phyloP scores from a whole-genome alignment of 345 rosid species.

The Noccaea caerulescens region DNA sequence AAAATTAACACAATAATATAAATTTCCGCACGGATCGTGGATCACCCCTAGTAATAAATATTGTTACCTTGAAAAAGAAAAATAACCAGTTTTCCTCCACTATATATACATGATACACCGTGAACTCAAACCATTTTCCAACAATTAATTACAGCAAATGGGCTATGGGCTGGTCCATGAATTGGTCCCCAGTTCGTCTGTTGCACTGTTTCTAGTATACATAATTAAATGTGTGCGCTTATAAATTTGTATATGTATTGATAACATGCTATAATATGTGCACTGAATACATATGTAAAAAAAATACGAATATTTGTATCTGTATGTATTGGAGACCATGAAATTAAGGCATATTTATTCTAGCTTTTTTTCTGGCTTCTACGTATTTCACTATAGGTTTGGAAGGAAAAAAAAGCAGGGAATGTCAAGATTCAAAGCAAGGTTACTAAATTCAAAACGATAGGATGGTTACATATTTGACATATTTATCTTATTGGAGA shows the following conservation, averaged over 20 bases:
- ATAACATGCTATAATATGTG: background rate
- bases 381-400: background rate
- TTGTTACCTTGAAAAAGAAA: background rate
- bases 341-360: background rate
- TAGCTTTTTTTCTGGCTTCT: background rate
- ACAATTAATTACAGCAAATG: slow-evolving; percentile 29
- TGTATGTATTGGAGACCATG: background rate
- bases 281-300: background rate
- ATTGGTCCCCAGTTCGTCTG: slow-evolving; percentile 39
- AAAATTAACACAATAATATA: no score
- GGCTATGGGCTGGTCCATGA: slow-evolving; percentile 34
- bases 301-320: background rate
- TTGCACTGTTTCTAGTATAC: slow-evolving; percentile 32
- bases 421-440: slow-evolving; percentile 37
- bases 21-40: no score
- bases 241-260: slow-evolving; percentile 1
- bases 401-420: slow-evolving; percentile 12
- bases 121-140: slow-evolving; percentile 23
- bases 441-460: slow-evolving; percentile 1
- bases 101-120: background rate
- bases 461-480: background rate
- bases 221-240: slow-evolving; percentile 12
- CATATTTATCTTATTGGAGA: background rate
- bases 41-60: background rate
- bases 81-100: slow-evolving; percentile 28